A percentile compares a stretch with the other conserved stretches of the same genome.
Evolutionary conservation across 169 alveolate genomes (phyloP).

Genomic region (Eimeria maxima): DNA sequence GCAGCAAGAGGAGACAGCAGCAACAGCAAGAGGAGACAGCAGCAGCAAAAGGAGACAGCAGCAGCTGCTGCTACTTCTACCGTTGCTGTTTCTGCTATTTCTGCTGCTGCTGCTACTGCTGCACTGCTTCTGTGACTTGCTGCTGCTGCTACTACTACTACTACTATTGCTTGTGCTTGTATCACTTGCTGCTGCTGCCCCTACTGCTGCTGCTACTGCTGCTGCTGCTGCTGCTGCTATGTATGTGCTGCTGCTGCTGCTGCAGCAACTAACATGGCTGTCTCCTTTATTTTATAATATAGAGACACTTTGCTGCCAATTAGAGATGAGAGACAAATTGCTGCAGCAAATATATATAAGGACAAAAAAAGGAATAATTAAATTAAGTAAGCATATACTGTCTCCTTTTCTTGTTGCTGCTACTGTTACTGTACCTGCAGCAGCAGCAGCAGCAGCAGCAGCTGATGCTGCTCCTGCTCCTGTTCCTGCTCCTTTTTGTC

Average conservation of each 20-base stretch:
- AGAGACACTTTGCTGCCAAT: background rate
- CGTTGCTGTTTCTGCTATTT: background rate
- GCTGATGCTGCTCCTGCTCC: too few relatives aligned
- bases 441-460: too few relatives aligned
- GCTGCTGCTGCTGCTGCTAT: slow-evolving; percentile 12
- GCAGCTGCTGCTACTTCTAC: background rate
- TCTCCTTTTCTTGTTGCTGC: too few relatives aligned
- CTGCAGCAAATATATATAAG: background rate
- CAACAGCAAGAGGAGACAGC: too few relatives aligned
- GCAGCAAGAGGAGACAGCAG: background rate
- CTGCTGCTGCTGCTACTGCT: background rate
- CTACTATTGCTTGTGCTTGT: background rate
- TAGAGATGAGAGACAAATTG: background rate
- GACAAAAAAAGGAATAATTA: too few relatives aligned
- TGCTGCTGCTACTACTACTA: background rate
- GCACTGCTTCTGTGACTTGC: background rate
- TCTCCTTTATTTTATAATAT: slow-evolving; percentile 15
- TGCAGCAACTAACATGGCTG: slow-evolving; percentile 65
- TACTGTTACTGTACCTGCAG: too few relatives aligned
- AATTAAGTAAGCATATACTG: too few relatives aligned
- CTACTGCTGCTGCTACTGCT: slow-evolving; percentile 3
- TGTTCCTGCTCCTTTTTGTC: too few relatives aligned
- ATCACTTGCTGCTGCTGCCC: background rate
- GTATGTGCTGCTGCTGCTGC: background rate
- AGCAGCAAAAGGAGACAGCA: too few relatives aligned